A percentile compares a stretch with the other conserved stretches of the same genome.
These are phyloP conservation scores for Emiliania huxleyi DNA, from an alignment of 78 protist genomes.

Conservation along the genomic window DNA sequence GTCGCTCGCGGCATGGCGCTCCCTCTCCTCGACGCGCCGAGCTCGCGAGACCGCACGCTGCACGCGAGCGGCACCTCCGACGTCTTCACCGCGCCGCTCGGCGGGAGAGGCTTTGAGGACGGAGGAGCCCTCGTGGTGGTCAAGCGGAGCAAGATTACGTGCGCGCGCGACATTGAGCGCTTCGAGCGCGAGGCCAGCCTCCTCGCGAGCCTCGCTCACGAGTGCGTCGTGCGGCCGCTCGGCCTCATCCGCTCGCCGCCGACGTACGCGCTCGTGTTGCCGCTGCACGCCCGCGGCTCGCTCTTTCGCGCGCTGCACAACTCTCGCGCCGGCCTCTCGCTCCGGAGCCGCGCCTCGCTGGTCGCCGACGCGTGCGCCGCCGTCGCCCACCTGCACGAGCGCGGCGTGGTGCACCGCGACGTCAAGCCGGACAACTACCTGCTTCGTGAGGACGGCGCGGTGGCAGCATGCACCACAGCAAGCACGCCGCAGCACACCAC, in stretches of 20 bases:
- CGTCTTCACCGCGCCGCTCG: neutral
- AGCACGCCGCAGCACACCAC: no score
- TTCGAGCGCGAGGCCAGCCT: neutral
- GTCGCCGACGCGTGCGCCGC: neutral
- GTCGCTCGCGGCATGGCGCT: no score
- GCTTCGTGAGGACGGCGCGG: neutral
- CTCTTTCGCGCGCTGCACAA: neutral
- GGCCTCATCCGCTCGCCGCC: neutral
- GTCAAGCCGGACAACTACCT: conserved; percentile 1
- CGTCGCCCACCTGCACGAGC: neutral
- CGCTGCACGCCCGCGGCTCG: neutral
- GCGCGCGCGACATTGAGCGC: neutral
- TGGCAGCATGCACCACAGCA: no score
- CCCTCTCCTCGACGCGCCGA: neutral
- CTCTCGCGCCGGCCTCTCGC: neutral
- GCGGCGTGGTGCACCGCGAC: conserved; percentile 22
- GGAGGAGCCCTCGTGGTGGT: neutral
- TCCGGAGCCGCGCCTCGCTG: neutral
- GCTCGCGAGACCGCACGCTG: neutral
- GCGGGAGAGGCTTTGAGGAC: neutral
- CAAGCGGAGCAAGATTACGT: conserved; percentile 1
- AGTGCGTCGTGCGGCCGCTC: neutral
- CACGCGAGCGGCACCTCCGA: neutral
- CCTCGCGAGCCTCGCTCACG: neutral
- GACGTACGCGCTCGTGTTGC: neutral